Conservation (phyloP, 1,284 basidiomycete genomes). For the Trichosporon sp. region DNA sequence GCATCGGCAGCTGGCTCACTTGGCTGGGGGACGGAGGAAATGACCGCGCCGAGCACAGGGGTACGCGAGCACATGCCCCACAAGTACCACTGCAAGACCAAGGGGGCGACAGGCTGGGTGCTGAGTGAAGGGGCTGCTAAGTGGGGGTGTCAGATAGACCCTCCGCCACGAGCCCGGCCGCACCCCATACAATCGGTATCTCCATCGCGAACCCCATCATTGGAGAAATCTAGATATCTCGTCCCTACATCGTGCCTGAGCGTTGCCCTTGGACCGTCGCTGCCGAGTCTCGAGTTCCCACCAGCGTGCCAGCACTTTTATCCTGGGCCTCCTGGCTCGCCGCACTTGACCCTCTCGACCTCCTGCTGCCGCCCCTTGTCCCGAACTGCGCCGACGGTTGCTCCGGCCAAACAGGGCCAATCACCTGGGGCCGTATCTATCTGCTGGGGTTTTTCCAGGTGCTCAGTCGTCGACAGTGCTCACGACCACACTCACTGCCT, state of each 20-base stretch:
- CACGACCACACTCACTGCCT: neutral
- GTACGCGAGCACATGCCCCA: constrained; percentile 18
- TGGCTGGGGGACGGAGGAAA: constrained; percentile 15
- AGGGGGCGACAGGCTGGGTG: too few species aligned
- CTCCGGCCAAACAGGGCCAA: constrained; percentile 15
- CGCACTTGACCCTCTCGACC: neutral
- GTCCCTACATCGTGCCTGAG: constrained; percentile 13
- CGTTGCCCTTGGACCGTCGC: neutral
- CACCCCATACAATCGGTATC: constrained; percentile 21
- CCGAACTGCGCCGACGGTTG: constrained; percentile 20
- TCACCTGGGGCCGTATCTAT: constrained; percentile 14
- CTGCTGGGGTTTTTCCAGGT: constrained; percentile 14
- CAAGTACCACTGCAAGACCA: neutral
- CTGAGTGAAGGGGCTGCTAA: neutral
- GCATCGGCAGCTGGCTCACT: neutral
- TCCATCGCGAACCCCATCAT: constrained; percentile 19
- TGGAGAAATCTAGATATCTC: constrained; percentile 18
- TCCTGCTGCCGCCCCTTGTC: constrained; percentile 4
- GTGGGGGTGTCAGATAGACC: neutral
- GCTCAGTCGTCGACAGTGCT: neutral
- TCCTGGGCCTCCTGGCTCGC: neutral
- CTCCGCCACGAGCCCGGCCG: neutral
- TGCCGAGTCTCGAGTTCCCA: neutral
- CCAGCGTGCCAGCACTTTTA: neutral
- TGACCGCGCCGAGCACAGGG: constrained; percentile 17